Percentiles rank a stretch among this genome's conserved stretches.
Conservation (phyloP, 768 basidiomycete species). For the Lyophyllum atratum region DNA sequence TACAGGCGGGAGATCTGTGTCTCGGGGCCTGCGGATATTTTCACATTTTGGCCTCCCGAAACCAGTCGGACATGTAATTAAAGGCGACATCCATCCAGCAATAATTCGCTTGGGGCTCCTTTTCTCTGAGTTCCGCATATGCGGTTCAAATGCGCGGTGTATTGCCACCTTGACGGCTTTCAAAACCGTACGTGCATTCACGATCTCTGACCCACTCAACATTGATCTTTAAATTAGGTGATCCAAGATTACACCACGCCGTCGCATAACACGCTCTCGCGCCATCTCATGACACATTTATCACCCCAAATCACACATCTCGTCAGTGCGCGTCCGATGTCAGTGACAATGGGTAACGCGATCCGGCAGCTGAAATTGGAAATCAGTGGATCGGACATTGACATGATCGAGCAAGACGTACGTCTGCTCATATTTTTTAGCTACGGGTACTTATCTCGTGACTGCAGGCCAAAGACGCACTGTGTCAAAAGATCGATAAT, state of each 20-base stretch:
- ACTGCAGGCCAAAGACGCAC: conserved; percentile 78
- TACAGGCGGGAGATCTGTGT: conserved; percentile 40
- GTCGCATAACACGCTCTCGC: conserved; percentile 80
- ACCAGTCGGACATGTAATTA: conserved; percentile 48
- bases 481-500: conserved; percentile 85
- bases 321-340: conserved; percentile 86
- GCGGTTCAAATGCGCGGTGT: conserved; percentile 93
- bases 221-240: conserved; percentile 49
- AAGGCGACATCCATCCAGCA: conserved; percentile 90
- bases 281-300: conserved; percentile 89
- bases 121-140: conserved; percentile 90
- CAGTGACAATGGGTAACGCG: conserved; percentile 92
- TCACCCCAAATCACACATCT: conserved; percentile 93
- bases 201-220: conserved; percentile 3
- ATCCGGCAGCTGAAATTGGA: conserved; percentile 94
- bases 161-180: conserved; percentile 91
- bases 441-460: conserved; percentile 6
- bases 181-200: conserved; percentile 68
- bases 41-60: conserved; percentile 85
- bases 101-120: conserved; percentile 86
- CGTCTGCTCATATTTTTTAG: conserved; percentile 13
- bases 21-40: conserved; percentile 78
- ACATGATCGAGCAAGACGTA: conserved; percentile 94
- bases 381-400: conserved; percentile 89
- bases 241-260: conserved; percentile 92